Evolutionary conservation across 805 yeast genomes (phyloP).

Genomic region (Saccharomycopsis lassenensis): DNA sequence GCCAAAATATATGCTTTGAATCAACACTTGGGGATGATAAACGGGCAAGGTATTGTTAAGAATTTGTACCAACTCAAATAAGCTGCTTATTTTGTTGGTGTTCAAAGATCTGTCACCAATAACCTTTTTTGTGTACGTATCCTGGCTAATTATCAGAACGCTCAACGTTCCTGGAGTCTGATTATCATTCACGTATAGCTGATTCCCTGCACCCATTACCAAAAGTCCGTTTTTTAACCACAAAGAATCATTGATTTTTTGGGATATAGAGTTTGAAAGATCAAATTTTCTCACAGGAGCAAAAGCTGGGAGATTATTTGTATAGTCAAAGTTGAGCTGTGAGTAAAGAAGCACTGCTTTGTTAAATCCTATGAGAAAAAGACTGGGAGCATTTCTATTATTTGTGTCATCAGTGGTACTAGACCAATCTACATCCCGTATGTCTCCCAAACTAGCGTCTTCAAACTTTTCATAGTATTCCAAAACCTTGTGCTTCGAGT

Average conservation of each 20-base stretch:
- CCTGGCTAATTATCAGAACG: slow-evolving; percentile 25
- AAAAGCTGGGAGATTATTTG: slow-evolving; percentile 69
- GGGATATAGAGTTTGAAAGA: slow-evolving; percentile 60
- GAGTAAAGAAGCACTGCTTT: slow-evolving; percentile 57
- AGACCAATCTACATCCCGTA: slow-evolving; percentile 78
- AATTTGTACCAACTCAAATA: slow-evolving; percentile 62
- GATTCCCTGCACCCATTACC: slow-evolving; percentile 84
- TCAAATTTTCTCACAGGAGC: slow-evolving; percentile 65
- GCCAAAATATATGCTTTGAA: slow-evolving; percentile 61
- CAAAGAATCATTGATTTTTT: slow-evolving; percentile 76
- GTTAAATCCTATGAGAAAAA: slow-evolving; percentile 71
- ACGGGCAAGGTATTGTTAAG: slow-evolving; percentile 84
- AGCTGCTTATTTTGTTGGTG: slow-evolving; percentile 21
- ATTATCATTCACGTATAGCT: slow-evolving; percentile 72
- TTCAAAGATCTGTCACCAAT: slow-evolving; percentile 39
- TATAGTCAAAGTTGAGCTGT: slow-evolving; percentile 80
- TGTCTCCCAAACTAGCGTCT: slow-evolving; percentile 25
- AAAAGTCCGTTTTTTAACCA: slow-evolving; percentile 77
- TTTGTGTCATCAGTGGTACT: slow-evolving; percentile 22
- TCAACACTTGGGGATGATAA: slow-evolving; percentile 81
- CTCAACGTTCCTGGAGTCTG: slow-evolving; percentile 31
- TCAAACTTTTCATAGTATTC: slow-evolving; percentile 45
- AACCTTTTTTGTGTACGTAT: slow-evolving; percentile 39
- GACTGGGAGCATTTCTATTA: slow-evolving; percentile 51
- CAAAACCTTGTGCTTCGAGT: slow-evolving; percentile 50